Evolutionary conservation across 1,139 yeast genomes (phyloP), one percentile per base, ranked within the genome.

Genomic region (Lodderomyces pseudojiufengensis): DNA sequence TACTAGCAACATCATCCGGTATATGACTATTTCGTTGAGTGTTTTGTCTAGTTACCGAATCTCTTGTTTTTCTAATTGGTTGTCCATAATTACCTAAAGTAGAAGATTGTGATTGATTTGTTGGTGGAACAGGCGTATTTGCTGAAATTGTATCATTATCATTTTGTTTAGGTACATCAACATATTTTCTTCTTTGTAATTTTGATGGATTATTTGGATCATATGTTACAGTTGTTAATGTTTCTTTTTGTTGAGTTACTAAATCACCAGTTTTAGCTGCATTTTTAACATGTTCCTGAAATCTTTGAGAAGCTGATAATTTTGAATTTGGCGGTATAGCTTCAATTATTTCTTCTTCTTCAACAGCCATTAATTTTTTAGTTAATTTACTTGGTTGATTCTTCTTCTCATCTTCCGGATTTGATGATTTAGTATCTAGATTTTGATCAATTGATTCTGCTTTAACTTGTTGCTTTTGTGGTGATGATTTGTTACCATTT

Each of bases 121-220:
- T n/a, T 16, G 32, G 38, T 14, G 42, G 27, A 16, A 35, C 25
- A 25, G 32, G 12, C 11, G 11, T 9, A 8, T 20, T 16, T 16
- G 33, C 9, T n/a, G 24, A 20, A 9, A 27, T 21, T 8, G 20
- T 12, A n/a, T 14, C 23, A 9, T 16, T 12, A 12, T 31, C 33
- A 15, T 12, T 10, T 3, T 10, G 22, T 12, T 24, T 21, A 5
- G 46, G 40, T 13, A 14, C 24, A 4, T 55, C 60, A 10, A 40
- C 31, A 23, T 52, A 48, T 33, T 50, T 48, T 34, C 61, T 46
- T 18, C 64, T 41, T 14, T 57, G 54, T 3, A 57, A 47, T 3
- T 57, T 49, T 1, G 63, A 52, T 0, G 74, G 70, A 28, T 52
- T 48, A 40, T 56, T 69, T 0, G 76, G 75, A 45, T 70, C 74